Conservation (phyloP, 148 eudicot genomes). For the Rhododendron simsii region DNA sequence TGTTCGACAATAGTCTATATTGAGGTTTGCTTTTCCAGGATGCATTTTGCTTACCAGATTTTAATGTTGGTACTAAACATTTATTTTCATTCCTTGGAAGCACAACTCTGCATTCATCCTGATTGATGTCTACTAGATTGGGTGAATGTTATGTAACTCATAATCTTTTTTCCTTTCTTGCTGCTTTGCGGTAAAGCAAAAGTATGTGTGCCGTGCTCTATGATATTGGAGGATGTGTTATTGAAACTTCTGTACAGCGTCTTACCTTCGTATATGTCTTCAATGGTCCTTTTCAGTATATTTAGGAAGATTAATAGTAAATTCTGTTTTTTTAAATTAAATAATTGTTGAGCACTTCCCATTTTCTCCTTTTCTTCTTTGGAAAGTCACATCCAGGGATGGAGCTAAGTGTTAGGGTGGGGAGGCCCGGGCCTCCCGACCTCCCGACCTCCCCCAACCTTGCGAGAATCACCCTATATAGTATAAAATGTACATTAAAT, state of each 20-base stretch:
- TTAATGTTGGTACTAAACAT: background rate
- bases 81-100: background rate
- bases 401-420: background rate
- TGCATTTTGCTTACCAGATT: background rate
- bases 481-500: no score
- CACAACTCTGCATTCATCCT: background rate
- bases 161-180: background rate
- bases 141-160: background rate
- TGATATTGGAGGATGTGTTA: background rate
- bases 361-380: background rate
- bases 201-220: background rate
- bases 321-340: background rate
- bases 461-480: no score
- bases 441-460: no score
- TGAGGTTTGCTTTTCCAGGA: conserved; percentile 19
- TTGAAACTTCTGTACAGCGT: background rate
- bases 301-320: background rate
- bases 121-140: background rate
- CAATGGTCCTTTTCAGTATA: background rate
- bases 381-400: background rate
- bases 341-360: background rate
- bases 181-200: background rate
- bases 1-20: conserved; percentile 63
- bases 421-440: no score
- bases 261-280: background rate